These are phyloP conservation scores for Clavulina sp. DNA, from an alignment of 768 basidiomycete genomes.

Conservation along the genomic window DNA sequence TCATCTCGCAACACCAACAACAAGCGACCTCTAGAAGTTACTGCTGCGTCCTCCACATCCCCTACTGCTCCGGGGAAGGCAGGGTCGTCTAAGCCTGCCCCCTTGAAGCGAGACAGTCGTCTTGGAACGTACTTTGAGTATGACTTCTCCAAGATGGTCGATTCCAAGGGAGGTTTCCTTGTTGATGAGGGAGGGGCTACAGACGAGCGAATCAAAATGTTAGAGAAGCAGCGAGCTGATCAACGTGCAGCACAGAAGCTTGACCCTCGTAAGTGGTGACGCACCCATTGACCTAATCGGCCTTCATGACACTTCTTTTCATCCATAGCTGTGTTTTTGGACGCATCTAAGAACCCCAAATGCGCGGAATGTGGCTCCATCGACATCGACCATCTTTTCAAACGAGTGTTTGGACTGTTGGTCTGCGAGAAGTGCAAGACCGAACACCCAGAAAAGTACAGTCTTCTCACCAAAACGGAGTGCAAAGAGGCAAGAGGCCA, in stretches of 20 bases:
- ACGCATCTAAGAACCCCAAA: slow-evolving; percentile 57
- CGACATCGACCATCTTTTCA: slow-evolving; percentile 71
- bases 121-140: slow-evolving; percentile 93
- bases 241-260: slow-evolving; percentile 34
- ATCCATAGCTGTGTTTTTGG: slow-evolving; percentile 54
- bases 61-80: slow-evolving; percentile 29
- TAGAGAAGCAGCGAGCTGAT: slow-evolving; percentile 59
- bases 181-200: slow-evolving; percentile 74
- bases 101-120: slow-evolving; percentile 52
- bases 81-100: slow-evolving; percentile 12
- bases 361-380: slow-evolving; percentile 76
- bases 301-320: slow-evolving; percentile 4
- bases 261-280: slow-evolving; percentile 46
- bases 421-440: slow-evolving; percentile 89
- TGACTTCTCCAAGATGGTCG: slow-evolving; percentile 92
- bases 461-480: slow-evolving; percentile 92
- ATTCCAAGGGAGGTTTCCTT: slow-evolving; percentile 90
- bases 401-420: slow-evolving; percentile 63
- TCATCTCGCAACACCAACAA: slow-evolving; percentile 40
- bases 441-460: slow-evolving; percentile 79
- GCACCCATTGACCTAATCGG: background rate
- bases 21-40: slow-evolving; percentile 50
- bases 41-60: slow-evolving; percentile 39
- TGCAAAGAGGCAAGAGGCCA: slow-evolving; percentile 62
- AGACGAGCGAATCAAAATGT: slow-evolving; percentile 67